Conservation (phyloP, 768 basidiomycete species). For the Trametes elegans region DNA sequence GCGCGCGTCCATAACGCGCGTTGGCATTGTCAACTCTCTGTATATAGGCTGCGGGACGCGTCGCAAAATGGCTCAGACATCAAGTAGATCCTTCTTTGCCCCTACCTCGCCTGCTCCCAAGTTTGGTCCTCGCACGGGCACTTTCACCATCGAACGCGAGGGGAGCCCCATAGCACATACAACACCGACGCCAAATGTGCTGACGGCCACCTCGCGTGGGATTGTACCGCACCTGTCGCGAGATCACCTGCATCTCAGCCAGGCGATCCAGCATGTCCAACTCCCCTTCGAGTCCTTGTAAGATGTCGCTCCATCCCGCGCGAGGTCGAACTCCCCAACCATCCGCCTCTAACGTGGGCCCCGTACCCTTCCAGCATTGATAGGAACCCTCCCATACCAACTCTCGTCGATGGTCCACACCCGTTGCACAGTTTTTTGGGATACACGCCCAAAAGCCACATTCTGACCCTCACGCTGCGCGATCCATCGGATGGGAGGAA, state of each 20-base stretch:
- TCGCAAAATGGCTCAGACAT: conserved; percentile 4
- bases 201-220: conserved; percentile 69
- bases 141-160: conserved; percentile 20
- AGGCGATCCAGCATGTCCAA: conserved; percentile 60
- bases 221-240: conserved; percentile 71
- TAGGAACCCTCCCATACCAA: conserved; percentile 63
- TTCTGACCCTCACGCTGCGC: conserved; percentile 59
- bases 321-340: not conserved
- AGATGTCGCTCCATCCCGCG: conserved; percentile 30
- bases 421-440: conserved; percentile 70
- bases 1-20: not conserved
- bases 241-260: conserved; percentile 49
- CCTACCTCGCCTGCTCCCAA: not conserved
- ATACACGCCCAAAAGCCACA: conserved; percentile 43
- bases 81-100: not conserved
- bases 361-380: conserved; percentile 49
- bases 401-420: conserved; percentile 46
- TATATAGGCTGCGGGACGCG: conserved; percentile 1
- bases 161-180: conserved; percentile 25
- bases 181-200: conserved; percentile 59
- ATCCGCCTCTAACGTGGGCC: conserved; percentile 6
- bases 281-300: conserved; percentile 83
- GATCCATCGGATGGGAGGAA: conserved; percentile 63
- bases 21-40: not conserved
- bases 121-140: conserved; percentile 26